phyloP scores from a whole-genome alignment of 805 yeast genomes.

The Starmerella apicola region DNA sequence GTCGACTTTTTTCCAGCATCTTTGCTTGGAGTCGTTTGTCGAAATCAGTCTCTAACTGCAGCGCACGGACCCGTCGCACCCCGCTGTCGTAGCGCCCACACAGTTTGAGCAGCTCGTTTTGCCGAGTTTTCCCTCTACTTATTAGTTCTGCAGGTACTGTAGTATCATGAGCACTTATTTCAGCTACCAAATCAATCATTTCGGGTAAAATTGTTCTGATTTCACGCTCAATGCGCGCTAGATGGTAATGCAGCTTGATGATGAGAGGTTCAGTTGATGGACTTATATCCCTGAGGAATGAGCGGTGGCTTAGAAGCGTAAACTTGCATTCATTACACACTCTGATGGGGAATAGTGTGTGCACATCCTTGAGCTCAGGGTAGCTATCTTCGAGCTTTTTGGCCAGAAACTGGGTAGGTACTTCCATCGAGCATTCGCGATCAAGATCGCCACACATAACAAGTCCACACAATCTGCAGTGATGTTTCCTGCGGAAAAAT shows the following conservation, averaged over 20 bases:
- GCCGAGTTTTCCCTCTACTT: conserved; percentile 12
- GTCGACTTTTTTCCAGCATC: conserved; percentile 43
- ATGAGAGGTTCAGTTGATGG: conserved; percentile 28
- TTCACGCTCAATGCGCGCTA: conserved; percentile 30
- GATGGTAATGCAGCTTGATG: conserved; percentile 32
- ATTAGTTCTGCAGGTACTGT: conserved; percentile 4
- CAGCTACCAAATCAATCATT: conserved; percentile 32
- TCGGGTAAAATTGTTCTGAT: conserved; percentile 33
- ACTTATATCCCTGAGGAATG: conserved; percentile 33
- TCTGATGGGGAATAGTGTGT: conserved; percentile 31
- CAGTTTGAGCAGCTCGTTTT: conserved; percentile 37
- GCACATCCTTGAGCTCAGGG: conserved; percentile 7
- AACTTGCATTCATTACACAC: conserved; percentile 62
- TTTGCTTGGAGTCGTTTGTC: conserved; percentile 40
- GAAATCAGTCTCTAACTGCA: conserved; percentile 30
- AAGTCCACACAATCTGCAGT: conserved; percentile 78
- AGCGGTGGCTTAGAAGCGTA: conserved; percentile 43
- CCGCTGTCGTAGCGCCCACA: conserved; percentile 41
- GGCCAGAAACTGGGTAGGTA: conserved; percentile 36
- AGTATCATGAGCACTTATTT: conserved; percentile 28
- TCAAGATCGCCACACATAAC: conserved; percentile 60
- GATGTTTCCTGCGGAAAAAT: conserved; percentile 61
- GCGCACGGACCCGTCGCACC: conserved; percentile 34
- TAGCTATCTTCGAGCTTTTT: conserved; percentile 20
- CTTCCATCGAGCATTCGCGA: conserved; percentile 60